phyloP scores from a whole-genome alignment of 192 early-diverging fungal genomes.

The Obelidium mucronatum region DNA sequence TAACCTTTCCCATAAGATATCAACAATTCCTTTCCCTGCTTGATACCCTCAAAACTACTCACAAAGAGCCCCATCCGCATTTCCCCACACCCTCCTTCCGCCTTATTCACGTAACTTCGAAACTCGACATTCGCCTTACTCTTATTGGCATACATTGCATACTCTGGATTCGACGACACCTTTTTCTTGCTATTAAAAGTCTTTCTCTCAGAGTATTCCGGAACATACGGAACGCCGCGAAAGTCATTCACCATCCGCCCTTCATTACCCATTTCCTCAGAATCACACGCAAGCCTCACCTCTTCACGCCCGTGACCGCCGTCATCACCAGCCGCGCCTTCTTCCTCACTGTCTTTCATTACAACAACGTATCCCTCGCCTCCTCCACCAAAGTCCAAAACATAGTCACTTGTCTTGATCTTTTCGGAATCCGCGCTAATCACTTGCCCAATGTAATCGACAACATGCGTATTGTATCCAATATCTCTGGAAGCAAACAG shows the following conservation, averaged over 20 bases:
- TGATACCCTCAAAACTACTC: constrained; percentile 26
- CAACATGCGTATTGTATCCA: constrained; percentile 14
- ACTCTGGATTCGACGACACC: not conserved
- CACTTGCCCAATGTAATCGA: constrained; percentile 29
- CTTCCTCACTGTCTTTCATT: not conserved
- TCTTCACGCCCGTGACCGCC: constrained; percentile 54
- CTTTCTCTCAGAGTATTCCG: constrained; percentile 1
- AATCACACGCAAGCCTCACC: constrained; percentile 47
- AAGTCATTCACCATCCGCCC: constrained; percentile 60
- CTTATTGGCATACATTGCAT: constrained; percentile 20
- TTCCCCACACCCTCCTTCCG: constrained; percentile 10
- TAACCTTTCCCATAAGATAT: constrained; percentile 56
- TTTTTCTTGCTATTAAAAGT: constrained; percentile 14
- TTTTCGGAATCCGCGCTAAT: constrained; percentile 9
- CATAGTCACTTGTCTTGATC: constrained; percentile 21
- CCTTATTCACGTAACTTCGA: constrained; percentile 20
- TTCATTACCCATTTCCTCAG: constrained; percentile 50
- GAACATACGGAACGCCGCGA: constrained; percentile 39
- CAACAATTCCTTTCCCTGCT: constrained; percentile 51
- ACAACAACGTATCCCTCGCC: constrained; percentile 7
- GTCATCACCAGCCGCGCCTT: constrained; percentile 34
- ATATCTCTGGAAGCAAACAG: constrained; percentile 23
- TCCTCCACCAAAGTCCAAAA: constrained; percentile 29
- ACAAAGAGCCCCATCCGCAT: constrained; percentile 50
- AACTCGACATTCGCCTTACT: constrained; percentile 55